phyloP scores from a whole-genome alignment of 306 rosid genomes.

The Echinosophora koreensis region DNA sequence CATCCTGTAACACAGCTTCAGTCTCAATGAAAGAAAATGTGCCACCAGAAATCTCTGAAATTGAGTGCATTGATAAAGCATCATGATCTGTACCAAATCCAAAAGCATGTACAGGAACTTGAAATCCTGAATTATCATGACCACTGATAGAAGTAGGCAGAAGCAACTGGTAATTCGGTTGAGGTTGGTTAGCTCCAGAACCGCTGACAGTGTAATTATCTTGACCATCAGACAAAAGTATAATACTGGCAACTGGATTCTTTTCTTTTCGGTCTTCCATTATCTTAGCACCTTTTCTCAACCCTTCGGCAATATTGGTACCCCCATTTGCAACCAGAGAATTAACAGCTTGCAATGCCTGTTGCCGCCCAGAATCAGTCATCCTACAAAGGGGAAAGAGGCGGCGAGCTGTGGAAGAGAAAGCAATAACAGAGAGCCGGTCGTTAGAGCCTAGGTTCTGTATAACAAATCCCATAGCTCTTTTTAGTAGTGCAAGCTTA shows the following conservation, averaged over 20 bases:
- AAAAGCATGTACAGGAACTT: slow-evolving; percentile 92
- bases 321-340: slow-evolving; percentile 99
- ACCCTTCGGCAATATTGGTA: slow-evolving; percentile 95
- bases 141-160: slow-evolving; percentile 77
- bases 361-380: slow-evolving; percentile 88
- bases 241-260: slow-evolving; percentile 87
- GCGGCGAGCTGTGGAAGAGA: slow-evolving; percentile 98
- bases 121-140: slow-evolving; percentile 74
- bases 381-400: slow-evolving; percentile 84
- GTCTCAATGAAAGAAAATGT: slow-evolving; percentile 97
- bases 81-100: slow-evolving; percentile 98
- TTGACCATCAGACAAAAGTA: slow-evolving; percentile 93
- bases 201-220: slow-evolving; percentile 84
- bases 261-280: slow-evolving; percentile 92
- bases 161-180: slow-evolving; percentile 81
- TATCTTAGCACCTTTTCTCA: slow-evolving; percentile 90
- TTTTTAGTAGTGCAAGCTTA: slow-evolving; percentile 89
- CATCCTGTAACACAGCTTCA: slow-evolving; percentile 92
- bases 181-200: slow-evolving; percentile 69
- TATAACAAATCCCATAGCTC: slow-evolving; percentile 98
- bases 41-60: slow-evolving; percentile 96
- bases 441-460: slow-evolving; percentile 92
- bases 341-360: slow-evolving; percentile 94
- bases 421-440: slow-evolving; percentile 93
- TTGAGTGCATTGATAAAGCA: slow-evolving; percentile 92